Evolutionary conservation across 106 monocot genomes (phyloP).

Genomic region (Acorus calamus): DNA sequence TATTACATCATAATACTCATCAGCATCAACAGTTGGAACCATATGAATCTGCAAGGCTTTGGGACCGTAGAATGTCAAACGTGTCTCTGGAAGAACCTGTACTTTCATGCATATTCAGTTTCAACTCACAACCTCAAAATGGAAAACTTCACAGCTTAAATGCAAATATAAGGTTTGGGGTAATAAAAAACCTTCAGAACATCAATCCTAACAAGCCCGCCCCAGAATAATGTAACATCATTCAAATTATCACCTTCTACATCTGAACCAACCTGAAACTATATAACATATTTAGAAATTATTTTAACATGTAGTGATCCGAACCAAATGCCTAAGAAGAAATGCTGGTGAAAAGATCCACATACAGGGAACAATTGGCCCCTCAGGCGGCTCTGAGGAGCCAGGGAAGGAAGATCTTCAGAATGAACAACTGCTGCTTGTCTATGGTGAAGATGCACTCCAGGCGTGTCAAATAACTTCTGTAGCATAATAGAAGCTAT

Average conservation of each 20-base stretch:
- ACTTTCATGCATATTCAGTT: slow-evolving; percentile 9
- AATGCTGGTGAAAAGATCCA: slow-evolving; percentile 7
- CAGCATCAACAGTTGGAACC: slow-evolving; percentile 59
- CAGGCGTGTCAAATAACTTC: slow-evolving; percentile 94
- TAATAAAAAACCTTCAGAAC: slow-evolving; percentile 68
- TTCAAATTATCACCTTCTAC: slow-evolving; percentile 24
- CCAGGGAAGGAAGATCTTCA: slow-evolving; percentile 81
- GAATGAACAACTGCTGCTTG: slow-evolving; percentile 91
- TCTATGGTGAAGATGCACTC: slow-evolving; percentile 93
- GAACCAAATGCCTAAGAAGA: background rate
- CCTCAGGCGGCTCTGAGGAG: slow-evolving; percentile 80
- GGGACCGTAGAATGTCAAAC: slow-evolving; percentile 89
- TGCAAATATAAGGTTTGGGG: background rate
- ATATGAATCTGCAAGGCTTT: slow-evolving; percentile 44
- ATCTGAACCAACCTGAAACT: slow-evolving; percentile 24
- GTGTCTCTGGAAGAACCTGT: slow-evolving; percentile 59
- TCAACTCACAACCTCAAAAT: background rate
- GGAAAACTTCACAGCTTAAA: background rate
- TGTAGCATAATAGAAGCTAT: slow-evolving; percentile 15
- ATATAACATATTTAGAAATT: slow-evolving; percentile 13
- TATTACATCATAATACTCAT: slow-evolving; percentile 76
- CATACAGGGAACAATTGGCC: slow-evolving; percentile 63
- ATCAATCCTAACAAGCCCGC: slow-evolving; percentile 87
- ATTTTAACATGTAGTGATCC: background rate
- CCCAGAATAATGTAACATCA: slow-evolving; percentile 88